Conservation (phyloP, 129 eudicot species). For the carrot (Daucus carota) region DH1_v3.0 NC_030383.2:14360001-14360500, state of each 20-base stretch:
- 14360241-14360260: conserved; percentile 28
- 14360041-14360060: background rate
- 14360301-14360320: conserved; percentile 24
- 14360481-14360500: background rate
- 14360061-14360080: background rate
- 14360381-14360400: too few relatives aligned
- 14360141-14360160: conserved; percentile 78
- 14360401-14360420: conserved; percentile 3
- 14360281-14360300: conserved; percentile 29
- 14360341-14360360: conserved; percentile 52
- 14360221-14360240: conserved; percentile 29
- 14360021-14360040: background rate
- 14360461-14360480: conserved; percentile 6
- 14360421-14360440: conserved; percentile 6
- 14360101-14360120: conserved; percentile 76
- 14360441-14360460: conserved; percentile 5
- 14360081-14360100: background rate
- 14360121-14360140: conserved; percentile 78
- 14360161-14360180: conserved; percentile 51
- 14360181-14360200: conserved; percentile 31
- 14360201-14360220: conserved; percentile 41
- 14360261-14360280: conserved; percentile 50
- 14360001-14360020: background rate
- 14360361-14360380: background rate
- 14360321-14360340: conserved; percentile 39